Evolutionary conservation across 1,284 basidiomycete genomes (phyloP).

Genomic region (Mrakiaceae sp.): DNA sequence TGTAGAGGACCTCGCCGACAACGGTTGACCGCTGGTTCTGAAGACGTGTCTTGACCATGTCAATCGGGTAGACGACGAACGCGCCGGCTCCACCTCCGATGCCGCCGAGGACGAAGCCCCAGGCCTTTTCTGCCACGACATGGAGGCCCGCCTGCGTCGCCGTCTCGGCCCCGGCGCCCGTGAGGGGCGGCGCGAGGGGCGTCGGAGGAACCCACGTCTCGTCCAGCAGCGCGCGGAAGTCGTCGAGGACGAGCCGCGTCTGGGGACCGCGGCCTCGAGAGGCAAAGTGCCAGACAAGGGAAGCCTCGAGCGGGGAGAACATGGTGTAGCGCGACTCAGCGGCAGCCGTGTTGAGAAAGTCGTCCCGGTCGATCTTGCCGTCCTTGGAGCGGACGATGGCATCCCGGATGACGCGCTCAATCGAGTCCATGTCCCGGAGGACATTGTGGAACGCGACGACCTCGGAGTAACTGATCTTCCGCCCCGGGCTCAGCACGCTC

Average conservation of each 20-base stretch:
- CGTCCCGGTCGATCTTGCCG: conserved; percentile 55
- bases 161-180: not conserved
- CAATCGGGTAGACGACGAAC: conserved; percentile 55
- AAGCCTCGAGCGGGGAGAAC: conserved; percentile 82
- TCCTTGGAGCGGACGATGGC: conserved; percentile 82
- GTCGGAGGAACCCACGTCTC: conserved; percentile 25
- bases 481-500: conserved; percentile 72
- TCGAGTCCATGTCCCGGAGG: conserved; percentile 87
- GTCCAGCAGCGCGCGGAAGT: conserved; percentile 82
- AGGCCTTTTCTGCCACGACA: conserved; percentile 30
- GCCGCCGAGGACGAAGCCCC: conserved; percentile 84
- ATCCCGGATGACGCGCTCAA: conserved; percentile 50
- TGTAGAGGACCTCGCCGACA: conserved; percentile 86
- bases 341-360: conserved; percentile 40
- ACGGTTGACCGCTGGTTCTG: conserved; percentile 95
- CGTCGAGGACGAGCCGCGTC: conserved; percentile 59
- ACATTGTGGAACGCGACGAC: conserved; percentile 93
- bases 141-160: no score
- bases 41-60: conserved; percentile 59
- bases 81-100: conserved; percentile 63
- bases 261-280: conserved; percentile 57
- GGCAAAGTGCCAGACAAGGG: conserved; percentile 92
- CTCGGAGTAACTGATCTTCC: conserved; percentile 86
- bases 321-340: conserved; percentile 50
- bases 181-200: not conserved